A percentile compares a stretch with the other conserved stretches of the same genome.
These are phyloP conservation scores for Pichia sp. DNA, from an alignment of 1,139 yeast species.

Conservation along the genomic window DNA sequence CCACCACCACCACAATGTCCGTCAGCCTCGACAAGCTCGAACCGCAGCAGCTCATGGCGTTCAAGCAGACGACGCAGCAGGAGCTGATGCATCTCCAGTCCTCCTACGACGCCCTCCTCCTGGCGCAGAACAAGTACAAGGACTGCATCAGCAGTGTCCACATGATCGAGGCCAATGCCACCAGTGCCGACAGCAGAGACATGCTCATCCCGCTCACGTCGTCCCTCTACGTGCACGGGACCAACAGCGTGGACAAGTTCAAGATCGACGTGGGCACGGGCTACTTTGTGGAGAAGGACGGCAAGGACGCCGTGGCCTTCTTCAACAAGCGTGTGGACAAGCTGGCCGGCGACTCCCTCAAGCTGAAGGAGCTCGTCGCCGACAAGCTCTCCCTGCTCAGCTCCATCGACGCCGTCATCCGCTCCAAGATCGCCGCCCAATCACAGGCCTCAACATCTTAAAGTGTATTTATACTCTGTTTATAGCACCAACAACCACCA, in stretches of 20 bases:
- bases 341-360: slow-evolving; percentile 68
- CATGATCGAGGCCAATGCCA: slow-evolving; percentile 42
- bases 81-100: slow-evolving; percentile 85
- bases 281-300: slow-evolving; percentile 80
- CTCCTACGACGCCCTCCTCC: slow-evolving; percentile 78
- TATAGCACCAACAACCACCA: no score
- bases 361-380: slow-evolving; percentile 69
- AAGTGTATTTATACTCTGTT: no score
- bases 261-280: slow-evolving; percentile 98
- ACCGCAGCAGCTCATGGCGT: slow-evolving; percentile 81
- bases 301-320: slow-evolving; percentile 66
- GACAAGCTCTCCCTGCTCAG: slow-evolving; percentile 58
- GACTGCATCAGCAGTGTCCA: slow-evolving; percentile 79
- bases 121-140: slow-evolving; percentile 79
- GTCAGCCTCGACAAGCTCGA: slow-evolving; percentile 68
- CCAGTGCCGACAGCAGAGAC: slow-evolving; percentile 40
- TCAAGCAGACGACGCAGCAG: slow-evolving; percentile 80
- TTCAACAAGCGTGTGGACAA: slow-evolving; percentile 75
- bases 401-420: slow-evolving; percentile 51
- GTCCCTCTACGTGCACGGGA: slow-evolving; percentile 89
- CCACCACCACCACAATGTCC: slow-evolving; percentile 18
- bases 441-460: no score
- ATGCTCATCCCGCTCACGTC: slow-evolving; percentile 86
- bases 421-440: slow-evolving; percentile 32
- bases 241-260: slow-evolving; percentile 58